Evolutionary conservation across 768 basidiomycete species (phyloP), one percentile per base, ranked within the genome.

Genomic region (Lepiota venenata): DNA sequence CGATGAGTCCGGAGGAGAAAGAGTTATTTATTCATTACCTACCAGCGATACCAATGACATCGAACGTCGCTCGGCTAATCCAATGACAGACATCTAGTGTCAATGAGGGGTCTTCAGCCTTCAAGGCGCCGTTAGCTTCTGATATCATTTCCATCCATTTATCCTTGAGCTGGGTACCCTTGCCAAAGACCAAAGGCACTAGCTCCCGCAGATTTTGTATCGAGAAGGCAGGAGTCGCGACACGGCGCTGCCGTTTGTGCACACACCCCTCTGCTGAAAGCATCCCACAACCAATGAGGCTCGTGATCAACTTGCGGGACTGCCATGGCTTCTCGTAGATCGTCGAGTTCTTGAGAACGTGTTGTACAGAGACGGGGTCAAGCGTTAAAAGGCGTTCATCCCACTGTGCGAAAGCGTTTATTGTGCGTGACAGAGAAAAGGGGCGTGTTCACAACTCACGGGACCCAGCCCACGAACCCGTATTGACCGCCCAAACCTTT

Each of bases 11-110:
- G 21, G 27, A 46, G 47, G 11, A 40, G 25, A 25, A 5, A 25
- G 25, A 5, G 25, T 2, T 2, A 5, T 5, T 18, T 20, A 14
- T 21, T 9, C 16, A 18, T 20, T 7, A 64, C 73, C 43, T 52
- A 90, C 89, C 90, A 39, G 93, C 90, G n/a, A 91, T 66, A 1
- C 93, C 94, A 60, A 97, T 93, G 41, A 95, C 85, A 66, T 96
- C 94, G 62, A 97, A 89, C 0, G 93, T 93, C 8, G 86, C 85
- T 40, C 91, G 79, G 58, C 85, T 88, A 32, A 94, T 69, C 87
- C 88, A 95, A 59, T 81, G 83, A 63, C 82, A 85, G 6, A 94
- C 81, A 61, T 97, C 91, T 21, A 97, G 64, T 61, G 61, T 70
- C 55, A 65, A 21, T 16, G 46, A 39, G 27, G 52, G 37, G 25